Evolutionary conservation across 371 early-diverging fungal genomes (phyloP).

Genomic region (Mortierella sp.): DNA sequence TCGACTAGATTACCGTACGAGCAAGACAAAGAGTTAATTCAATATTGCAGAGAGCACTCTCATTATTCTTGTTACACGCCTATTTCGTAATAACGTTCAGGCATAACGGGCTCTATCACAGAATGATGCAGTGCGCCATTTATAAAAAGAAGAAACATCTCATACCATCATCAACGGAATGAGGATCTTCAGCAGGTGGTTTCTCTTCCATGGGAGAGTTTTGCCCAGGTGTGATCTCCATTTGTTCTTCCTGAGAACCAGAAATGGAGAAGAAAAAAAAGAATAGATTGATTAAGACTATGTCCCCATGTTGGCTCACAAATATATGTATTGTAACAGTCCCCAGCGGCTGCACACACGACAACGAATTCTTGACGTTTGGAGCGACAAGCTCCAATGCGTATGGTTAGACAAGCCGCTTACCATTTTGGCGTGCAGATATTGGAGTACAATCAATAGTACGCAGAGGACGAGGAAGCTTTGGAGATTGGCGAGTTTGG

Average conservation of each 20-base stretch:
- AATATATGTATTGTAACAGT: neutral
- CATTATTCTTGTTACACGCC: neutral
- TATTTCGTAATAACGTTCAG: neutral
- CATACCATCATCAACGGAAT: slow-evolving; percentile 56
- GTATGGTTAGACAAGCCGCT: neutral
- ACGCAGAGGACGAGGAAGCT: slow-evolving; percentile 47
- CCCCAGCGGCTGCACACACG: neutral
- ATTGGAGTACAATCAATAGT: slow-evolving; percentile 38
- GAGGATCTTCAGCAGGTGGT: slow-evolving; percentile 36
- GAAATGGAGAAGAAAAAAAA: neutral
- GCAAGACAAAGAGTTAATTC: neutral
- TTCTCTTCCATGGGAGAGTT: slow-evolving; percentile 33
- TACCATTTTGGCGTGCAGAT: slow-evolving; percentile 51
- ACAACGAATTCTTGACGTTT: neutral
- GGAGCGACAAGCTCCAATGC: neutral
- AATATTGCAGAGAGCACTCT: neutral
- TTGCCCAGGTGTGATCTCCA: slow-evolving; percentile 43
- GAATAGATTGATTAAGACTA: neutral
- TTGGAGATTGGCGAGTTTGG: slow-evolving; percentile 32
- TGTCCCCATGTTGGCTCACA: neutral
- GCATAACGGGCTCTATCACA: neutral
- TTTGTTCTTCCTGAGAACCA: slow-evolving; percentile 40
- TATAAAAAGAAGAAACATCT: neutral
- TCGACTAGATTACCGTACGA: slow-evolving; percentile 23
- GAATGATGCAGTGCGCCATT: neutral